Evolutionary conservation across 2,329 filamentous ascomycete genomes (phyloP).

Genomic region (Thyridium curvatum): DNA sequence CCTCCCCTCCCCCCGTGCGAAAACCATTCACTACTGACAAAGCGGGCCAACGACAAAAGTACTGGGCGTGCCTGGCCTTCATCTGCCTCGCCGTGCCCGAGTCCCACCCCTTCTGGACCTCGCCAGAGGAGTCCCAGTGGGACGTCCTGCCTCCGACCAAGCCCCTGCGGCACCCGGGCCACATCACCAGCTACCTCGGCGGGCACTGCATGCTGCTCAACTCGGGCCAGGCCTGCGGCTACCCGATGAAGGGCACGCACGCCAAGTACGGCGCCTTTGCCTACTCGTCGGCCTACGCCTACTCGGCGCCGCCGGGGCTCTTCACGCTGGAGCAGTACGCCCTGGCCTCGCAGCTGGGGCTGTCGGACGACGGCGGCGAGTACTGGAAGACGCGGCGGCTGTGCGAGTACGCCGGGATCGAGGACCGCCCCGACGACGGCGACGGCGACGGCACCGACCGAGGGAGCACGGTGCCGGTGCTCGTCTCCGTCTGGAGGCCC

Average conservation of each 20-base stretch:
- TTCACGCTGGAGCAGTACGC: conserved; percentile 74
- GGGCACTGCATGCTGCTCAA: conserved; percentile 71
- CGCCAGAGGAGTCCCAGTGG: conserved; percentile 55
- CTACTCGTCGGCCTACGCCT: conserved; percentile 70
- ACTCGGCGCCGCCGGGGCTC: conserved; percentile 69
- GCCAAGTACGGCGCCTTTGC: conserved; percentile 78
- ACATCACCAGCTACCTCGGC: conserved; percentile 48
- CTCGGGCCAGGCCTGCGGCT: conserved; percentile 75
- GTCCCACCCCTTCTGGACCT: conserved; percentile 69
- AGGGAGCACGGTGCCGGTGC: conserved; percentile 39
- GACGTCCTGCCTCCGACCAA: conserved; percentile 52
- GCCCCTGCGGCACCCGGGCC: conserved; percentile 56
- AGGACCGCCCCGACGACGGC: conserved; percentile 38
- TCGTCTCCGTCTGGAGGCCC: conserved; percentile 65
- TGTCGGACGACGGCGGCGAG: conserved; percentile 73
- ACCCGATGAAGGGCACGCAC: conserved; percentile 74
- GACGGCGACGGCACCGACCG: background rate
- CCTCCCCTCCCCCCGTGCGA: too few relatives aligned
- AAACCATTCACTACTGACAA: background rate
- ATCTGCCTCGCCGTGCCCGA: conserved; percentile 65
- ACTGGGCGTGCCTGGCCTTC: conserved; percentile 76
- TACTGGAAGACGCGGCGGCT: conserved; percentile 71
- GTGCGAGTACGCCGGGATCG: conserved; percentile 57
- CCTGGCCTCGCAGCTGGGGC: conserved; percentile 66
- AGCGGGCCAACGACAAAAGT: conserved; percentile 34